Base-by-base conservation (phyloP, 2,329 filamentous ascomycete species). In the Penicillium decumbens region DNA sequence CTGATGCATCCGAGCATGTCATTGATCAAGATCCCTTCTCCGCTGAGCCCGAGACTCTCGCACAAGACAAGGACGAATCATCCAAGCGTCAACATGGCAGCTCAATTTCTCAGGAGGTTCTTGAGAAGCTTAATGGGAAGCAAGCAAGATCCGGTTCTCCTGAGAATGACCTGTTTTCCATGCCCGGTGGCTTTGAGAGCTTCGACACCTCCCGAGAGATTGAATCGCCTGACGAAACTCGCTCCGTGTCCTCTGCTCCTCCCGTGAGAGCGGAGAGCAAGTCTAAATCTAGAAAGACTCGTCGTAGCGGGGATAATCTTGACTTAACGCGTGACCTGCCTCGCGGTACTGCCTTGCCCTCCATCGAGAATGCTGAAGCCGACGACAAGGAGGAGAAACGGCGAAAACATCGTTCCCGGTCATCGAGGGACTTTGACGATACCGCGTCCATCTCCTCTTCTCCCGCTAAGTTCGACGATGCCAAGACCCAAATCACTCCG, bases 361-460 rank as follows among this genome's bases (percentile, higher is more conserved):
- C 38, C n/a, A 25, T 24, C 9, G 41, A 44, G 13, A 37, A 49
- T 4, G 54, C 32, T 7, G 56, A 55, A 23, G 52, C 41, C 18
- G 46, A 28, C 8, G 59, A 59, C 8, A 60, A 54, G n/a, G 64
- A 59, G 53, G 62, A 57, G 43, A 61, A 56, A 39, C 54, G 58
- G 25, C 60, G 57, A 13, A 64, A 58, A 9, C 33, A 37, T 23
- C 33, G 33, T 20, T 23, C 15, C 18, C 15, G 18, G 4, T 37
- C 33, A 37, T 37, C 33, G 8, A 18, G 15, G 15, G 56, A 57
- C 25, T 63, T 70, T 48, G 72, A 75, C 39, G 70, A 74, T 35
- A 55, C 65, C 15, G 58, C 59, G 4, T 72, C 69, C 6, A 63
- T 68, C 4, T 57, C 62, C 5, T 69, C 68, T 27, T 67, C 65